Evolutionary conservation across 306 rosid genomes (phyloP).

Genomic region (Bauhinia variegata): DNA sequence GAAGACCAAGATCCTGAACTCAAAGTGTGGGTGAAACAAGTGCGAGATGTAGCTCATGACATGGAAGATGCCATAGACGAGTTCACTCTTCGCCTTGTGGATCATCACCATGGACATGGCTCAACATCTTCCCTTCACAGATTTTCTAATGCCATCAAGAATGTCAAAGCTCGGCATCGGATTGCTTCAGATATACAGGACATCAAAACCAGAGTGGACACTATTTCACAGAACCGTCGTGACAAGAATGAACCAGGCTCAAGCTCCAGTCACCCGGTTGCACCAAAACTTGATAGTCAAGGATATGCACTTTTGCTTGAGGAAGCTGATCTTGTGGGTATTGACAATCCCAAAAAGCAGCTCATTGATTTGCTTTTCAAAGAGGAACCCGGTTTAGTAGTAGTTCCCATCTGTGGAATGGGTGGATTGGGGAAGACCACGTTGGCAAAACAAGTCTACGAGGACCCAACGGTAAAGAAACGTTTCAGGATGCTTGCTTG

Average conservation of each 20-base stretch:
- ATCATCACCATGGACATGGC: constrained; percentile 22
- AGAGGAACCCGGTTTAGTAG: constrained; percentile 44
- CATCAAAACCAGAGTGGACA: constrained; percentile 41
- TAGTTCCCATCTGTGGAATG: constrained; percentile 56
- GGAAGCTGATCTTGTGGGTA: constrained; percentile 67
- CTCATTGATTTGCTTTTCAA: constrained; percentile 46
- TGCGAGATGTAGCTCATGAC: constrained; percentile 51
- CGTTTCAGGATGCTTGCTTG: constrained; percentile 56
- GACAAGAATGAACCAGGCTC: constrained; percentile 29
- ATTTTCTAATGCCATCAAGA: background rate
- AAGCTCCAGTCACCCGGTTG: constrained; percentile 16
- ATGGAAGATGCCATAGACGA: constrained; percentile 63
- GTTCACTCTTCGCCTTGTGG: constrained; percentile 37
- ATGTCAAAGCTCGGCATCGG: constrained; percentile 35
- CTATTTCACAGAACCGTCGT: constrained; percentile 35
- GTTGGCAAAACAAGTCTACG: constrained; percentile 57
- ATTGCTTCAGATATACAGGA: constrained; percentile 41
- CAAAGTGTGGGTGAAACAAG: constrained; percentile 50
- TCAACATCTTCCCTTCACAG: background rate
- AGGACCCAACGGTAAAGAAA: constrained; percentile 51
- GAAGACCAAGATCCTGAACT: constrained; percentile 49
- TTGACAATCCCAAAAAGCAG: constrained; percentile 53
- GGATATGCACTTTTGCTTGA: constrained; percentile 67
- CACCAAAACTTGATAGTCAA: constrained; percentile 45
- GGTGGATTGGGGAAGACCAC: constrained; percentile 68